Base-by-base conservation (phyloP, 2,329 filamentous ascomycete genomes). In the Fusarium armeniacum region DNA sequence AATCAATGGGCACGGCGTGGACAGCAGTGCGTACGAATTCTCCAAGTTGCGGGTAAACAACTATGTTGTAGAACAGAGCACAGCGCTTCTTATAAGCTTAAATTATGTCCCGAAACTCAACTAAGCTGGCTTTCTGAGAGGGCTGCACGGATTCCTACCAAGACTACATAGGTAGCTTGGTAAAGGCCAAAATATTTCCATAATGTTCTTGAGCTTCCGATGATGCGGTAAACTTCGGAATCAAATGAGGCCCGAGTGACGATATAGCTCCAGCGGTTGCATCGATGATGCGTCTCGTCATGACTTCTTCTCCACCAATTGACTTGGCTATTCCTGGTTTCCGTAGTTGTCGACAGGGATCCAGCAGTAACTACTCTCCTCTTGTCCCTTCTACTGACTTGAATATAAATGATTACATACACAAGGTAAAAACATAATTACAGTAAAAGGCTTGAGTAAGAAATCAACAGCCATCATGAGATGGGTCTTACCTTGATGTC, bases 211-310 rank as follows among this genome's bases (percentile, higher is more conserved):
- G 9, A 35, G 24, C 33, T 24, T 26, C 49, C 49, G 22, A 51
- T 18, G 10, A 40, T 40, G 16, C 65, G 41, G 61, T 43, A 53
- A 69, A 66, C 54, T 33, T 47, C 65, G 54, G 65, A 26, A 61
- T 35, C 18, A 20, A 65, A 38, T 30, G 30, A 50, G 54, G n/a
- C 32, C 28, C 35, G 30, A 30, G 50, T 66, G 65, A 61, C 50
- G 41, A 66, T 56, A 38, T 35, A 36, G 26, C 28, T 51, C 45
- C 16, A 45, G 41, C 26, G 13, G 52, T 53, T 61, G 24, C 43
- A 55, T 61, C 45, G 22, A 50, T 53, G 50, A 56, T 54, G 47
- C 32, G 40, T 28, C 40, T 56, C 32, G 47, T 50, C 62, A 43
- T 41, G 32, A 22, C 30, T 26, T 38, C 15, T 65, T 49, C 40